A percentile compares a stretch with the other conserved stretches of the same genome.
These are phyloP conservation scores for Erodium maritimum DNA, from an alignment of 345 rosid species.

Conservation along the genomic window DNA sequence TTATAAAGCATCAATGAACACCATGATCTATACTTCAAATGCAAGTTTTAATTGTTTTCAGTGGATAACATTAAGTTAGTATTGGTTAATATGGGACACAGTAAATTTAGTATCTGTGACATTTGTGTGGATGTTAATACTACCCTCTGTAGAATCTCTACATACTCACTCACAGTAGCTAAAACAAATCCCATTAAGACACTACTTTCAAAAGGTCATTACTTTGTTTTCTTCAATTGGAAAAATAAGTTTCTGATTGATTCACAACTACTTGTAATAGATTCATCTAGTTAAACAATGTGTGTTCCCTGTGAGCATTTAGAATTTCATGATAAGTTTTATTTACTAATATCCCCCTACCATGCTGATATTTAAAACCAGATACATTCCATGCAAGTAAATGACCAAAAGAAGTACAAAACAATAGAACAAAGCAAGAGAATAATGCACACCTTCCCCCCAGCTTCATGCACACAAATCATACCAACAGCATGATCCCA, in stretches of 20 bases:
- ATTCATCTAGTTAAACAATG: not conserved
- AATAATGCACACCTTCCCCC: slow-evolving; percentile 56
- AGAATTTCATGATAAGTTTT: not conserved
- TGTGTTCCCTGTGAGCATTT: not conserved
- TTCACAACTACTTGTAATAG: too few species aligned
- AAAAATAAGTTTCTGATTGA: not conserved
- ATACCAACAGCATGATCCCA: slow-evolving; percentile 98
- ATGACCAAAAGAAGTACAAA: not conserved
- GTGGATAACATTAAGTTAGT: too few species aligned
- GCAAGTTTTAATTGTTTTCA: too few species aligned
- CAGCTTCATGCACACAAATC: slow-evolving; percentile 81
- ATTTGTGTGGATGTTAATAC: not conserved
- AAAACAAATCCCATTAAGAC: too few species aligned
- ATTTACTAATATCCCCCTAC: not conserved
- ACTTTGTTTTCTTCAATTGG: not conserved
- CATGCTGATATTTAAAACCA: not conserved
- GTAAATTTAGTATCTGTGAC: not conserved
- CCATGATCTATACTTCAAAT: too few species aligned
- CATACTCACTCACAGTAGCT: too few species aligned
- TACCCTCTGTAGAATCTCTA: too few species aligned
- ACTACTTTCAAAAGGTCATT: too few species aligned
- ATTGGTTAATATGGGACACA: not conserved
- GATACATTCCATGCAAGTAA: not conserved
- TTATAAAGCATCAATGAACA: too few species aligned
- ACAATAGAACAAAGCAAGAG: not conserved